These are phyloP conservation scores for Aspergillus arachidicola DNA, from an alignment of 2,329 filamentous ascomycete genomes.

Conservation along the genomic window DNA sequence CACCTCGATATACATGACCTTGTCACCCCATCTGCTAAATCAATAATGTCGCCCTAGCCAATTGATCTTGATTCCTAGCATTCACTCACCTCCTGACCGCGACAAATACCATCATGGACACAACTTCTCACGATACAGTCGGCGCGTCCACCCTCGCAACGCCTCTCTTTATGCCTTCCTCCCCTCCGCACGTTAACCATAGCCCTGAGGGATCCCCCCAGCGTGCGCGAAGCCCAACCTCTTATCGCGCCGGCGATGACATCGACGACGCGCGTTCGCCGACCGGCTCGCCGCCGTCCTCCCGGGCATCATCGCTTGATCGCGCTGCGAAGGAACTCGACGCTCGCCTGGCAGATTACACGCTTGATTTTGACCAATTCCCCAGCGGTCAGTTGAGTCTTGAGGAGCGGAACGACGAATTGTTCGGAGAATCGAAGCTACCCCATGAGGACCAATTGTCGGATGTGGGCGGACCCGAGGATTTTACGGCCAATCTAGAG, in stretches of 20 bases:
- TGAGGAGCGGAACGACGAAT: slow-evolving; percentile 20
- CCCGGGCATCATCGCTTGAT: slow-evolving; percentile 25
- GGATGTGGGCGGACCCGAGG: slow-evolving; percentile 44
- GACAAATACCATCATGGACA: slow-evolving; percentile 34
- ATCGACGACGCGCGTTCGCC: slow-evolving; percentile 15
- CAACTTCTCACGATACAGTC: slow-evolving; percentile 46
- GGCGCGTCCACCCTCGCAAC: slow-evolving; percentile 43
- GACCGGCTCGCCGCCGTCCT: slow-evolving; percentile 16
- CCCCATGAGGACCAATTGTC: slow-evolving; percentile 36
- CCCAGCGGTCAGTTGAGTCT: slow-evolving; percentile 29
- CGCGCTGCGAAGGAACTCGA: slow-evolving; percentile 39
- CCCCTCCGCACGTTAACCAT: slow-evolving; percentile 28
- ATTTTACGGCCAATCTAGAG: slow-evolving; percentile 47
- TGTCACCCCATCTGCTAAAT: neutral
- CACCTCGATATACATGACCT: neutral
- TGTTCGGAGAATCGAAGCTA: slow-evolving; percentile 27
- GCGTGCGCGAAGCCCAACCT: slow-evolving; percentile 26
- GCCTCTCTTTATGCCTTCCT: slow-evolving; percentile 41
- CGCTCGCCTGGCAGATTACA: slow-evolving; percentile 43
- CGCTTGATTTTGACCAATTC: slow-evolving; percentile 43
- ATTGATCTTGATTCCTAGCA: neutral
- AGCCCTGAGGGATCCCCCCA: slow-evolving; percentile 20
- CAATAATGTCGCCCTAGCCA: slow-evolving; percentile 2
- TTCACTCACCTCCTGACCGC: slow-evolving; percentile 13
- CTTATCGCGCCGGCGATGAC: slow-evolving; percentile 16